Evolutionary conservation across 257 asterid species (phyloP), one percentile per base, ranked within the genome.

Genomic region (Thymus mandschuricus): DNA sequence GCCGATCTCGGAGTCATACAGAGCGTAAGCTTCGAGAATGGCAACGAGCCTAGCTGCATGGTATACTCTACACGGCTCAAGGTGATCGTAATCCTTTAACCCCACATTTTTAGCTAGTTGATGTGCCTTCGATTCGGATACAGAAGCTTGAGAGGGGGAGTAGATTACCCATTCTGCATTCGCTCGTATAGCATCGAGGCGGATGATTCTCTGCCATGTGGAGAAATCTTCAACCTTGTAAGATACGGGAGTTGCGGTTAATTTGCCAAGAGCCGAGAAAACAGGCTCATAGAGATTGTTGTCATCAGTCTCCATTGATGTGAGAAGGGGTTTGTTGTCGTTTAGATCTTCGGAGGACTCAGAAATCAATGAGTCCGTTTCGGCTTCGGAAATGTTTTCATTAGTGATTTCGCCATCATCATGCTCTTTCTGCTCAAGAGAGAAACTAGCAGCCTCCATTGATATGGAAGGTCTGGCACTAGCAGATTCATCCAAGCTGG

Each of bases 11-110:
- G 95, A 46, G 75, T 92, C 97, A 50, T 86, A 84, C 12, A 92
- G 27, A n/a, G 97, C 90, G 52, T 92, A 92, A 5, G 97, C 93
- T 82, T 92, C 98, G 1, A 92, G 96, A 71, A 92, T 84, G 59
- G 93, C 82, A 11, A 92, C 96, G 6, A 92, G 89, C 28, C 98
- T 96, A 8, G 97, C 90, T 0, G 96, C 96, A 40, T 92, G 97
- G 34, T 85, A 79, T 56, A 87, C 83, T 77, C 92, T 78, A 70
- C 93, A 83, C 3, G 98, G 90, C 76, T 88, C 96, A 1, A 92
- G 88, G 75, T 88, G 84, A 52, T 87, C 87, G 45, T 81, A 90
- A 60, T 92, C 96, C 79, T 88, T 88, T 78, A 92, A 76, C 27
- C 95, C 93, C 28, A 90, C 95, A n/a, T 79, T 82, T 83, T 84